phyloP scores from a whole-genome alignment of 2,329 filamentous ascomycete species.

The Colletotrichum coccodes region DNA sequence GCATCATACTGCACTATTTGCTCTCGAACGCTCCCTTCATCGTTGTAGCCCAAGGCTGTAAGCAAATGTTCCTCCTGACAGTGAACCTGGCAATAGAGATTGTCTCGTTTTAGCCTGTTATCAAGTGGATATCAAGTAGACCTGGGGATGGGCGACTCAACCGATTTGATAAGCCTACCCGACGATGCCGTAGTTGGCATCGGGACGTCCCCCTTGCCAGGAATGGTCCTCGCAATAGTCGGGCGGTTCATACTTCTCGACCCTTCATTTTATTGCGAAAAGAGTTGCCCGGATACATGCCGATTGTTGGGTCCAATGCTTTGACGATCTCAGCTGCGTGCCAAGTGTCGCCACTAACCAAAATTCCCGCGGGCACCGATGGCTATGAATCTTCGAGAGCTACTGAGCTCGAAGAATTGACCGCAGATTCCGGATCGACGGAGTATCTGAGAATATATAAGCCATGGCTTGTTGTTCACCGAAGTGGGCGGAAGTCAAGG shows the following conservation, averaged over 20 bases:
- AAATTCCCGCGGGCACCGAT: neutral
- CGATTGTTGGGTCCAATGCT: neutral
- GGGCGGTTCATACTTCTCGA: neutral
- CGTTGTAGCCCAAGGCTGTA: neutral
- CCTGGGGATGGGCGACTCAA: neutral
- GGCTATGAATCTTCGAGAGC: rapidly evolving
- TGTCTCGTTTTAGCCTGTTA: neutral
- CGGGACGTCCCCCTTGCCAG: neutral
- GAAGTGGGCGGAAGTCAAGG: neutral
- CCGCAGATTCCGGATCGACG: neutral
- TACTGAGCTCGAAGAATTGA: neutral
- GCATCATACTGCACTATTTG: neutral
- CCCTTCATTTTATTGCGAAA: neutral
- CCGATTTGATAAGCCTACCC: neutral
- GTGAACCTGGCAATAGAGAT: too few relatives aligned
- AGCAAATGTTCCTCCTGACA: neutral
- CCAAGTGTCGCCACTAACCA: neutral
- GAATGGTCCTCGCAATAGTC: neutral
- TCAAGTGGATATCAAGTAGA: neutral
- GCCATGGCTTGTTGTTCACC: neutral
- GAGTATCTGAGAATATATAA: neutral
- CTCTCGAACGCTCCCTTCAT: neutral
- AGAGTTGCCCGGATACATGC: neutral
- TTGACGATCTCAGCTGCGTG: neutral
- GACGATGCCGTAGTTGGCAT: neutral